These are phyloP conservation scores for Penicillium freii DNA, from an alignment of 2,329 filamentous ascomycete genomes.

Conservation along the genomic window DNA sequence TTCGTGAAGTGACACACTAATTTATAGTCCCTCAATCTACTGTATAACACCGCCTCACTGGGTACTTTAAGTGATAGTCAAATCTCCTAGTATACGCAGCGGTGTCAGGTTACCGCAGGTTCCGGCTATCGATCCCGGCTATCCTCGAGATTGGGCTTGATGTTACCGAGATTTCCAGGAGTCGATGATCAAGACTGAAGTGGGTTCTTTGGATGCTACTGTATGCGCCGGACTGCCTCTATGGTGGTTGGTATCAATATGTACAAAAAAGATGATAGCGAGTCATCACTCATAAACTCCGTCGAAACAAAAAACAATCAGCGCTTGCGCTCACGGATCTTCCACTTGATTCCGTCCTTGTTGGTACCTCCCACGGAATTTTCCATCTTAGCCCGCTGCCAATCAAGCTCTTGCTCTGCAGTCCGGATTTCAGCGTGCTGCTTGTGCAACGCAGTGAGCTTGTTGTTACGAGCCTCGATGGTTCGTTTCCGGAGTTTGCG, in stretches of 20 bases:
- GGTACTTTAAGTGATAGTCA: background rate
- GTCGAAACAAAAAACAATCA: slow-evolving; percentile 29
- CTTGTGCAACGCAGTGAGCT: slow-evolving; percentile 53
- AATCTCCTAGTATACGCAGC: background rate
- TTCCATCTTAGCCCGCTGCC: slow-evolving; percentile 62
- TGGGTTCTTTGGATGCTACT: slow-evolving; percentile 4
- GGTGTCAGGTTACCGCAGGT: background rate
- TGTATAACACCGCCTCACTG: too few relatives aligned
- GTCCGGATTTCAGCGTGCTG: slow-evolving; percentile 55
- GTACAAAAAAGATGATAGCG: slow-evolving; percentile 13
- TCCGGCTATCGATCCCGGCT: background rate
- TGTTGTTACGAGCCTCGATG: slow-evolving; percentile 49
- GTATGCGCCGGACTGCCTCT: slow-evolving; percentile 12
- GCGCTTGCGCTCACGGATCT: slow-evolving; percentile 60
- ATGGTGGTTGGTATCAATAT: slow-evolving; percentile 15
- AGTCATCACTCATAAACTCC: slow-evolving; percentile 24
- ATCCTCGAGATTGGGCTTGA: background rate
- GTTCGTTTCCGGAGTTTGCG: slow-evolving; percentile 50
- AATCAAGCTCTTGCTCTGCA: slow-evolving; percentile 57
- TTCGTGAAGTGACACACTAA: too few relatives aligned
- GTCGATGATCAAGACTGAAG: background rate
- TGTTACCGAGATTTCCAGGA: background rate
- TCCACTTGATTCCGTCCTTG: slow-evolving; percentile 64
- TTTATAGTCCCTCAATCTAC: too few relatives aligned
- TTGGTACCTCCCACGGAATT: slow-evolving; percentile 60